These are phyloP conservation scores for Sambucus nigra DNA, from an alignment of 129 eudicot genomes.

Conservation along the genomic window DNA sequence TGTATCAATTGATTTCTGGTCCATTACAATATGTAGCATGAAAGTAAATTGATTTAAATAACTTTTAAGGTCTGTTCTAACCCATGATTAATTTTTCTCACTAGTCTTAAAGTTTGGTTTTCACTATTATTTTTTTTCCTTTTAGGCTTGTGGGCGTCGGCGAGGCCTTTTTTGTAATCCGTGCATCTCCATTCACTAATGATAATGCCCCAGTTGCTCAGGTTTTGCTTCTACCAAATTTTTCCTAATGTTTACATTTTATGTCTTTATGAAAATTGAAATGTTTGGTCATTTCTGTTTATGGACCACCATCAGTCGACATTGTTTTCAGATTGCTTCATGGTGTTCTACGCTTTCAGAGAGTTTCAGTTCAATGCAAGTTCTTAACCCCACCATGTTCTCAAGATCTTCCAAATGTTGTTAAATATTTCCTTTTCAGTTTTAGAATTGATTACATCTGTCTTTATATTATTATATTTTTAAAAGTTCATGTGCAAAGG, in stretches of 20 bases:
- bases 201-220: constrained; percentile 86
- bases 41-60: constrained; percentile 26
- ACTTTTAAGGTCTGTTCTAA: background rate
- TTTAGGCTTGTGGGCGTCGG: constrained; percentile 95
- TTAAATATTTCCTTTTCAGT: no score
- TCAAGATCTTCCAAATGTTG: no score
- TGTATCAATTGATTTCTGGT: constrained; percentile 70
- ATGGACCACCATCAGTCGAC: no score
- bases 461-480: no score
- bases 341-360: no score
- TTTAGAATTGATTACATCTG: no score
- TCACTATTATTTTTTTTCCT: background rate
- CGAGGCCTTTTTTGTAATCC: constrained; percentile 94
- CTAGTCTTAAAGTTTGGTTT: background rate
- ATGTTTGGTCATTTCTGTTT: no score
- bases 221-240: constrained; percentile 31
- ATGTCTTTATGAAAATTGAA: background rate
- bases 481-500: no score
- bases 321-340: no score
- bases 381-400: no score
- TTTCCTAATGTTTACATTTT: background rate
- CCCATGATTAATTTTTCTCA: no score
- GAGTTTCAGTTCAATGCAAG: no score
- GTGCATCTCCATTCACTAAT: constrained; percentile 96
- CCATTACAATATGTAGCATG: constrained; percentile 78